Evolutionary conservation across 2,329 filamentous ascomycete genomes (phyloP).

Genomic region (Eurotiales sp.): DNA sequence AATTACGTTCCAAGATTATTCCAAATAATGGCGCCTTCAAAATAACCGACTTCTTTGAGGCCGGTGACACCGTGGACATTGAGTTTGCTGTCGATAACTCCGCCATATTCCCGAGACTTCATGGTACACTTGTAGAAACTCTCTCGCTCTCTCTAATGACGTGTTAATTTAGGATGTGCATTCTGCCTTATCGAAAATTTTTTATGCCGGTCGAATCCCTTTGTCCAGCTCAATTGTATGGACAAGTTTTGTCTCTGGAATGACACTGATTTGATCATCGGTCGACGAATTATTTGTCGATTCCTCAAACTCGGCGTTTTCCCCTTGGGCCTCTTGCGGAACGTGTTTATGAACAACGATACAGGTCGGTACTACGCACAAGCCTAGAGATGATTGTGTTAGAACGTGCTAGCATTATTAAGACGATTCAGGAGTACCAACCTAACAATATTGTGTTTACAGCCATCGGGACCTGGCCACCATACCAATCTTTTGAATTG

Average conservation of each 20-base stretch:
- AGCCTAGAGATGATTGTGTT: too few relatives aligned
- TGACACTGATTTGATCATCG: background rate
- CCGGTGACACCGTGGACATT: conserved; percentile 15
- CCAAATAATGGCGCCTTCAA: background rate
- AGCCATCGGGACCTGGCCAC: conserved; percentile 38
- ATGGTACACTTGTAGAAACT: conserved; percentile 33
- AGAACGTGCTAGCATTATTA: background rate
- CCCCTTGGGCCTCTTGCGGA: conserved; percentile 20
- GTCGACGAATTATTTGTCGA: background rate
- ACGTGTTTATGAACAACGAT: conserved; percentile 21
- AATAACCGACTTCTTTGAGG: conserved; percentile 12
- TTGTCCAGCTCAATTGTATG: background rate
- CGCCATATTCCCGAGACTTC: conserved; percentile 12
- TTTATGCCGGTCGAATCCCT: background rate
- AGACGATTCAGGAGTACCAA: conserved; percentile 13
- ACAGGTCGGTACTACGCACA: conserved; percentile 27
- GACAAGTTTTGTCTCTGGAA: background rate
- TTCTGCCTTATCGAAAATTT: too few relatives aligned
- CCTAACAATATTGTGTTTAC: conserved; percentile 38
- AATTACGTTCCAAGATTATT: background rate
- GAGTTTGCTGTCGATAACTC: conserved; percentile 17
- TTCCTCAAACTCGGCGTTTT: background rate
- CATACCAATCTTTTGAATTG: conserved; percentile 43
- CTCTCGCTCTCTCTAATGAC: conserved; percentile 44
- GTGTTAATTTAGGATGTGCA: too few relatives aligned